Evolutionary conservation across 2,329 filamentous ascomycete species (phyloP).

Genomic region (Talaromyces rugulosus): DNA sequence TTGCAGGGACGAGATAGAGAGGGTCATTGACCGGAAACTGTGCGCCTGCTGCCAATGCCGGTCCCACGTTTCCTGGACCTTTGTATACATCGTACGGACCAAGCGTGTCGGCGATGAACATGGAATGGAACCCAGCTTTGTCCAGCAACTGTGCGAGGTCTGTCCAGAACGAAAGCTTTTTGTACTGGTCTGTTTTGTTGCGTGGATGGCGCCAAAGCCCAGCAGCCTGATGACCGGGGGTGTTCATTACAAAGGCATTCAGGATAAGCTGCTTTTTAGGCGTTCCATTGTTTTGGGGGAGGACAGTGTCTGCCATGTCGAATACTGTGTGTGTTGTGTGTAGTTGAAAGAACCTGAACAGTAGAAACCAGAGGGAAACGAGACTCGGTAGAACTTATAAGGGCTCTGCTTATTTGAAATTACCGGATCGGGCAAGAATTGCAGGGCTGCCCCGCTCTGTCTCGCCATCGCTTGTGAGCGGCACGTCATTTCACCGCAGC

Average conservation of each 20-base stretch:
- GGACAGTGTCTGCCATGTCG: background rate
- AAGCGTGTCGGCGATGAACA: constrained; percentile 50
- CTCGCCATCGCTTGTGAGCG: constrained; percentile 1
- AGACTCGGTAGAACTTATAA: background rate
- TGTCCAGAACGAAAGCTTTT: constrained; percentile 45
- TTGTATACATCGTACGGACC: constrained; percentile 47
- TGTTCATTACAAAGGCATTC: constrained; percentile 48
- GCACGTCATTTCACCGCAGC: constrained; percentile 2
- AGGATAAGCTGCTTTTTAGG: constrained; percentile 21
- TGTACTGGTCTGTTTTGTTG: constrained; percentile 38
- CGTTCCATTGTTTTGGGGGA: background rate
- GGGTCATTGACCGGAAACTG: constrained; percentile 44
- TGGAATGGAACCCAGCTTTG: constrained; percentile 46
- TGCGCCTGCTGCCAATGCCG: constrained; percentile 35
- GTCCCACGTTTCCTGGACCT: constrained; percentile 35
- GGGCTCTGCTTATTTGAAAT: background rate
- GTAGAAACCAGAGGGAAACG: background rate
- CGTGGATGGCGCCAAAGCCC: constrained; percentile 12
- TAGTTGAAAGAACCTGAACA: background rate
- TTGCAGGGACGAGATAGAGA: constrained; percentile 40
- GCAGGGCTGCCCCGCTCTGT: constrained; percentile 4
- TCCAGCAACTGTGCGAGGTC: constrained; percentile 45
- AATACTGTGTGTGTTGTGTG: background rate
- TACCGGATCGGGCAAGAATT: background rate
- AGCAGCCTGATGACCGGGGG: constrained; percentile 43